A percentile compares a stretch with the other conserved stretches of the same genome.
Conservation (phyloP, 164 flowering plant genomes). For the Berberis thunbergii region DNA sequence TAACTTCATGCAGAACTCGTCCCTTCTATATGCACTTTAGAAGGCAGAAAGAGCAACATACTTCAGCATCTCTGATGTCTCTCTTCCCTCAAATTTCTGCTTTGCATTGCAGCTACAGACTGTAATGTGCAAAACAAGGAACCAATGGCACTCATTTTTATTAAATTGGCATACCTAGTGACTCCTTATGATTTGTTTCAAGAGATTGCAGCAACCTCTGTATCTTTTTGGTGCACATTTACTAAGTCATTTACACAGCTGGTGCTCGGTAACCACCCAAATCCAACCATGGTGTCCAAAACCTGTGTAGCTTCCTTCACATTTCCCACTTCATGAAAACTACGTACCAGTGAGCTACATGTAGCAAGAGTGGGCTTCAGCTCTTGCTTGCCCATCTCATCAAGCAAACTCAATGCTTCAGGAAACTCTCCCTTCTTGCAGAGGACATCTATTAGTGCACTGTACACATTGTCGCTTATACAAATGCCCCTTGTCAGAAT, state of each 20-base stretch:
- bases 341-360: constrained; percentile 23
- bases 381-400: constrained; percentile 29
- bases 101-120: no score
- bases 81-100: no score
- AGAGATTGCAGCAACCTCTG: constrained; percentile 6
- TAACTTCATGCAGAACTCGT: no score
- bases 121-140: no score
- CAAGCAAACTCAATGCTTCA: constrained; percentile 22
- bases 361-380: constrained; percentile 21
- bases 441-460: constrained; percentile 22
- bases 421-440: constrained; percentile 25
- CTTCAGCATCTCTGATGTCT: no score
- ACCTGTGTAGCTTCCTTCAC: constrained; percentile 22
- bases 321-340: constrained; percentile 21
- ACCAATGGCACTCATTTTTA: no score
- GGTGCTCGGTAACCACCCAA: constrained; percentile 30
- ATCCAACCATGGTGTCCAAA: constrained; percentile 19
- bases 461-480: constrained; percentile 15
- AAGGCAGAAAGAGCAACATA: no score
- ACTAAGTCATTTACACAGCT: constrained; percentile 24
- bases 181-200: constrained; percentile 9
- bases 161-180: neutral
- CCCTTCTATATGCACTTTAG: no score
- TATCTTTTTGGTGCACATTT: constrained; percentile 10
- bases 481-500: constrained; percentile 26